These are phyloP conservation scores for Dothidotthia symphoricarpi DNA, from an alignment of 2,329 filamentous ascomycete genomes.

Conservation along the genomic window DNA sequence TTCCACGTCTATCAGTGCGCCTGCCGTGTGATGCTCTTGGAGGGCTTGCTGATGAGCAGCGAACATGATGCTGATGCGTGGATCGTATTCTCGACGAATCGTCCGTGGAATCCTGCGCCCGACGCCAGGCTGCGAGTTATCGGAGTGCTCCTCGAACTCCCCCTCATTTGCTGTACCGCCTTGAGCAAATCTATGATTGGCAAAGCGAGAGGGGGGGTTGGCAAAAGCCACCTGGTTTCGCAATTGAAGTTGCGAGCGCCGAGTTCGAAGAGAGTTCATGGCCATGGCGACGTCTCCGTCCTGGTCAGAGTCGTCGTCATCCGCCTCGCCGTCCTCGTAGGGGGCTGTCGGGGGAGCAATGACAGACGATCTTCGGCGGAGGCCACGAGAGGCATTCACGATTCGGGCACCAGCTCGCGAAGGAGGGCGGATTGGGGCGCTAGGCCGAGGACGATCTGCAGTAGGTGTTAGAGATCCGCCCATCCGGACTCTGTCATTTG, in stretches of 20 bases:
- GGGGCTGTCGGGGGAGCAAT: conserved; percentile 35
- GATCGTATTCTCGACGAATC: conserved; percentile 40
- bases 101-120: conserved; percentile 22
- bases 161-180: conserved; percentile 27
- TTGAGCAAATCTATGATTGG: conserved; percentile 25
- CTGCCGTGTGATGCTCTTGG: conserved; percentile 33
- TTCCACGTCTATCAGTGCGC: conserved; percentile 37
- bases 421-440: conserved; percentile 41
- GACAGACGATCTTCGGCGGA: conserved; percentile 41
- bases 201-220: conserved; percentile 24
- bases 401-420: conserved; percentile 39
- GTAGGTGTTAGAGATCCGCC: conserved; percentile 49
- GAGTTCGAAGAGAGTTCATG: conserved; percentile 34
- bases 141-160: conserved; percentile 43
- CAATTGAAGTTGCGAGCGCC: conserved; percentile 38
- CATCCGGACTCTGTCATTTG: conserved; percentile 47
- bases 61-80: conserved; percentile 44
- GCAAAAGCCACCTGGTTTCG: conserved; percentile 27
- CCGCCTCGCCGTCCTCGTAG: conserved; percentile 45
- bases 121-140: conserved; percentile 36
- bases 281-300: conserved; percentile 41
- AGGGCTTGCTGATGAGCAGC: conserved; percentile 43
- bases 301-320: conserved; percentile 45
- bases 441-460: conserved; percentile 47
- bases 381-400: conserved; percentile 38